Conservation (phyloP, 163 green algal genomes). For the Coccomyxa subellipsoidea region DNA sequence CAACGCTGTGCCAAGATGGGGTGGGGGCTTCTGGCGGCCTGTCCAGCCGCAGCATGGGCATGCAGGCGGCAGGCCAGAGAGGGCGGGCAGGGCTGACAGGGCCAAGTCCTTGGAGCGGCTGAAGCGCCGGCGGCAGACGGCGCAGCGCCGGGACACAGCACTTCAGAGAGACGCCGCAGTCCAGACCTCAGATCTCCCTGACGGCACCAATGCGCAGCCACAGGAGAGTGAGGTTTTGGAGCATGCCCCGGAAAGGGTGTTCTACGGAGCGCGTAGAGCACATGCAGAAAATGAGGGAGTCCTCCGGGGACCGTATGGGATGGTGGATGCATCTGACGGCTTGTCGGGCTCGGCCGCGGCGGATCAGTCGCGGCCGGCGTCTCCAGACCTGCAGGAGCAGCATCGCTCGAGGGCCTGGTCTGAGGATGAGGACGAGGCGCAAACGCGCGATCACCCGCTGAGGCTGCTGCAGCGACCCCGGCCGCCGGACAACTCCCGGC, state of each 20-base stretch:
- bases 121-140: neutral
- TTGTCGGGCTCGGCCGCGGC: neutral
- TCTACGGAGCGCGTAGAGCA: neutral
- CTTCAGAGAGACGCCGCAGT: neutral
- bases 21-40: neutral
- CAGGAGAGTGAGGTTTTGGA: neutral
- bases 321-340: neutral
- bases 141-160: neutral
- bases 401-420: neutral
- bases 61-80: neutral
- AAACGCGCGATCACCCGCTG: neutral
- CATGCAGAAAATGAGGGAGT: neutral
- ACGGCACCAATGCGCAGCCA: neutral
- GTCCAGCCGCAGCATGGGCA: neutral
- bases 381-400: neutral
- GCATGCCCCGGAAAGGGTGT: no score
- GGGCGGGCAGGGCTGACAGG: conserved; percentile 7
- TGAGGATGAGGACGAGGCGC: neutral
- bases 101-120: neutral
- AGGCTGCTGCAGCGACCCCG: neutral
- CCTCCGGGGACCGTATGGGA: neutral
- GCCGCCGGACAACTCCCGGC: no score
- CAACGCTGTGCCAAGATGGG: no score
- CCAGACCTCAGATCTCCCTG: neutral
- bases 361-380: neutral